A percentile compares a stretch with the other conserved stretches of the same genome.
Evolutionary conservation across 352 stramenopile species (phyloP).

Genomic region (Globisporangium echinulatum): DNA sequence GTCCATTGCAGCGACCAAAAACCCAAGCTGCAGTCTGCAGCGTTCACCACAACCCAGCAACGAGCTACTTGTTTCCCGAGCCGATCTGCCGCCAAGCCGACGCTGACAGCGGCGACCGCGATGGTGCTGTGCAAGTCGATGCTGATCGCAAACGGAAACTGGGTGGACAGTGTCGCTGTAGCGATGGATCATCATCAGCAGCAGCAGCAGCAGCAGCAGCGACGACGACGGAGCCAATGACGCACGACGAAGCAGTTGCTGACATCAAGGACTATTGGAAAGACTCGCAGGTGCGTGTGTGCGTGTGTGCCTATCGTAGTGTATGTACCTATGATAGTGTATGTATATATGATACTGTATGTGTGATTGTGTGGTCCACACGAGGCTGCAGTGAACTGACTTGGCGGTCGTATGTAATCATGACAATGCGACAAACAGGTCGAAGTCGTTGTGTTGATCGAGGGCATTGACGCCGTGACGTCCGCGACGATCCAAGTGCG

Average conservation of each 20-base stretch:
- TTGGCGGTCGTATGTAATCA: too few relatives aligned
- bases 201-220: too few relatives aligned
- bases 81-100: slow-evolving; percentile 50
- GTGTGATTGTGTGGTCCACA: too few relatives aligned
- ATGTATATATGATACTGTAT: neutral
- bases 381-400: too few relatives aligned
- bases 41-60: slow-evolving; percentile 58
- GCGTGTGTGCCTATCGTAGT: neutral
- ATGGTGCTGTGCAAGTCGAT: slow-evolving; percentile 17
- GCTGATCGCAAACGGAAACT: too few relatives aligned
- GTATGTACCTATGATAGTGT: neutral
- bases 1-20: slow-evolving; percentile 83
- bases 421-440: slow-evolving; percentile 31
- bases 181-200: too few relatives aligned
- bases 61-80: slow-evolving; percentile 65
- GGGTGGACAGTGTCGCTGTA: neutral
- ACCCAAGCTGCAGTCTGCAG: slow-evolving; percentile 25
- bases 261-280: slow-evolving; percentile 72
- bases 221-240: slow-evolving; percentile 14
- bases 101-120: slow-evolving; percentile 55
- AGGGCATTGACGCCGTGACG: slow-evolving; percentile 94
- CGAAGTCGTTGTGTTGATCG: slow-evolving; percentile 95
- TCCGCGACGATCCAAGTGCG: slow-evolving; percentile 93
- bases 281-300: slow-evolving; percentile 52
- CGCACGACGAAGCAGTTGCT: slow-evolving; percentile 28